Percentiles rank a stretch among this genome's conserved stretches.
These are phyloP conservation scores for Amanita fuliginea DNA, from an alignment of 768 basidiomycete genomes.

Conservation along the genomic window DNA sequence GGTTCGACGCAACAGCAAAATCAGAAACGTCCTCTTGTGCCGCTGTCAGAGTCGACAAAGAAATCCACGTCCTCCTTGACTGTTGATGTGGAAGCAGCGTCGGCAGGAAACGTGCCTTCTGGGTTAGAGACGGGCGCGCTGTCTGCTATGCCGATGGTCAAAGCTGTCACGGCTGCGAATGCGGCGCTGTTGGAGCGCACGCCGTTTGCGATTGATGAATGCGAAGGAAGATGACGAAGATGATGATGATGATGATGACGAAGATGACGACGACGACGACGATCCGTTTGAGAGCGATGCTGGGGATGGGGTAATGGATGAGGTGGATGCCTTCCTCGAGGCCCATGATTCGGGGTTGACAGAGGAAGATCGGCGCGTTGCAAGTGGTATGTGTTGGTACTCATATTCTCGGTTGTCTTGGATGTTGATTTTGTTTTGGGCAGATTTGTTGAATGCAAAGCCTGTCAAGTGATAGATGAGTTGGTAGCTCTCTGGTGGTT, in stretches of 20 bases:
- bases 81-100: constrained; percentile 29
- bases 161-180: constrained; percentile 67
- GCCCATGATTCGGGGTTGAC: constrained; percentile 83
- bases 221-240: constrained; percentile 50
- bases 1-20: constrained; percentile 47
- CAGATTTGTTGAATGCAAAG: neutral
- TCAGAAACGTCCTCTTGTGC: too few species aligned
- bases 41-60: too few species aligned
- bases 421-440: constrained; percentile 29
- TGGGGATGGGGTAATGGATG: constrained; percentile 65
- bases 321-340: constrained; percentile 91
- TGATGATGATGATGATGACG: constrained; percentile 26
- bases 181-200: constrained; percentile 86
- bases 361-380: constrained; percentile 68
- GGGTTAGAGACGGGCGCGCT: constrained; percentile 29
- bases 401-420: too few species aligned
- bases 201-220: constrained; percentile 95
- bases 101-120: constrained; percentile 16
- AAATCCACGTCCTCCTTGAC: constrained; percentile 30
- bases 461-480: too few species aligned
- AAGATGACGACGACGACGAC: constrained; percentile 24
- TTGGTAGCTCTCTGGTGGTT: too few species aligned
- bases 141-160: constrained; percentile 55
- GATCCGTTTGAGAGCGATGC: constrained; percentile 32
- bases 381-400: constrained; percentile 42